Base-by-base conservation (phyloP, 805 yeast species). In the Myxozyma geophila region DNA sequence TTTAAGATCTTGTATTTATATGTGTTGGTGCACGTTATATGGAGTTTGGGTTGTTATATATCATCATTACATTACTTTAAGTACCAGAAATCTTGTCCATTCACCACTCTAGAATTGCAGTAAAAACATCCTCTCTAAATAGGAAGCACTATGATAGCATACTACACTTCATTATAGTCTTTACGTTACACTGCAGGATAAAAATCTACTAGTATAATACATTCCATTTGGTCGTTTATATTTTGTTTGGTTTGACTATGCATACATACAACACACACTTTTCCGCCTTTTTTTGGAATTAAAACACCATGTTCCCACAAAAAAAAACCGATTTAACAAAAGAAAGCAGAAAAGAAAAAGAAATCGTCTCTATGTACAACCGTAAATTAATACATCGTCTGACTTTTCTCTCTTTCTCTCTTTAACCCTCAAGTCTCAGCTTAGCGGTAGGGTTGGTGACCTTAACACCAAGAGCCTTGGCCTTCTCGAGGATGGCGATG, bases 371-470 rank as follows among this genome's bases (percentile, higher is more conserved):
- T 43, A 54, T 44, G 17, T 44, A 28, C 37, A 40, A 13, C 15
- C 6, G 10, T 19, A 15, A n/a, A n/a, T n/a, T n/a, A n/a, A 28
- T 44, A 23, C 50, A 54, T 39, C n/a, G 17, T 12, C 17, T 17
- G 12, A 12, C 4, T 47, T 12, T 21, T 9, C 15, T n/a, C 4
- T 37, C 17, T n/a, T 28, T 5, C 5, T 19, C n/a, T 12, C 7
- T 55, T 60, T 55, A 63, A 55, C 67, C 67, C 68, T 64, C 69
- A 23, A 66, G 63, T 54, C 63, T 59, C 62, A 66, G 58, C 60
- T 50, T 64, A 82, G 97, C 99, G 86, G 90, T 87, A 80, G 98
- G 96, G 86, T 95, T 95, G 87, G 99, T 95, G 78, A 95, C 97
- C 88, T 92, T 92, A 80, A 95, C 86, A 84, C 98, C 98, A 78